Base-by-base conservation (phyloP, 108 stramenopile species). In the Nannochloropsis salina region DNA sequence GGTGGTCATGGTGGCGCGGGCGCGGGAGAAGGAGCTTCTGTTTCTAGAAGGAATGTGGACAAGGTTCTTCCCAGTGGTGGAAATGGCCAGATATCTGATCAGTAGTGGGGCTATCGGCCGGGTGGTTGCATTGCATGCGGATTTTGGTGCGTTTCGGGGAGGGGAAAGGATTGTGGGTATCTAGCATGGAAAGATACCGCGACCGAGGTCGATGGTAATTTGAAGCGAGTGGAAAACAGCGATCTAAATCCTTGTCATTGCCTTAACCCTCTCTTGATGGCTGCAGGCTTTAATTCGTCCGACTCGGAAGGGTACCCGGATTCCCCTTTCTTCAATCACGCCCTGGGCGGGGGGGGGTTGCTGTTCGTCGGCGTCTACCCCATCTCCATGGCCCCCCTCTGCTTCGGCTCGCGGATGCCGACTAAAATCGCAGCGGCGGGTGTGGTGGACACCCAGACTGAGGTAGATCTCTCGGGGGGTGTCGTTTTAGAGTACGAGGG, bases 1-100 rank as follows among this genome's bases (percentile, higher is more conserved):
- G 8, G 86, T 86, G 44, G 79, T 18, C 15, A 74, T 74, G 61
- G 61, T 74, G 61, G 61, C 2, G n/a, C 15, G 61, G 87, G 89
- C 87, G 21, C 44, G 88, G 44, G 87, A 88, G 42, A 88, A 88
- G 42, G 80, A 86, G n/a, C 31, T 91, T 9, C 87, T 91, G 86
- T 21, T 91, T 15, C 44, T 90, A 43, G 85, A 92, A 83, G 95
- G 95, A 9, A 94, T 95, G 94, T 95, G 95, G 95, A 95, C 94
- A 6, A 86, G 95, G 80, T 95, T 95, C 87, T 95, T 95, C 51
- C 95, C 95, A 6, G 95, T 94, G 41, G 93, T 95, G 12, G 93
- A 93, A 86, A 90, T 93, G 81, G 94, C 94, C 5, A 89, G 94
- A 11, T 74, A 90, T 44, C 43, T 90, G 4, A 42, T 91, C 18